Base-by-base conservation (phyloP, 305 asterid species). In the Fraxinus dipetala region DNA sequence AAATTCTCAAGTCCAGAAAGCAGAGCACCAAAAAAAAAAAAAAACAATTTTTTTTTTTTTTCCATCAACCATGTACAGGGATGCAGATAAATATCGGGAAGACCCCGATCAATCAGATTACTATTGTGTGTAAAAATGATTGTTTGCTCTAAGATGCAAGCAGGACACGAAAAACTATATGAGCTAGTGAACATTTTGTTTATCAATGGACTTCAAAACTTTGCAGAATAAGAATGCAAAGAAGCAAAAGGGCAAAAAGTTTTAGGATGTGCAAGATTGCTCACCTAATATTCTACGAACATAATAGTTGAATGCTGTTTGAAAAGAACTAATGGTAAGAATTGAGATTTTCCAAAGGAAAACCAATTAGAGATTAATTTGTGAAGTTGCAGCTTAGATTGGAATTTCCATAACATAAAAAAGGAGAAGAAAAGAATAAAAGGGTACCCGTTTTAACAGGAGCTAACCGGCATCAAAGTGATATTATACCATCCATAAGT, bases 51-150 rank as follows among this genome's bases (percentile, higher is more conserved):
- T n/a, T n/a, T n/a, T n/a, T n/a, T n/a, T n/a, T n/a, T n/a, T 65
- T 6, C 1, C 11, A 31, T 26, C 31, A 63, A 26, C 73, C 74
- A 26, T 67, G 74, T 67, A 14, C 34, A 28, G 32, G 70, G 14
- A 65, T 31, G 0, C 69, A 18, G n/a, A 73, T 75, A 16, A 69
- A 36, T 75, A 75, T 40, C 69, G 81, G 36, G 26, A 67, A 81
- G 28, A 76, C 35, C 79, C 24, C 34, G 22, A 72, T 59, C 34
- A 78, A 48, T 74, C 54, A 56, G 63, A 36, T 8, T 79, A 79
- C 10, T 30, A 30, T 48, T 36, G 79, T 78, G 11, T 40, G 1
- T 18, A 20, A 73, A 78, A 69, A 28, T 28, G 3, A 61, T 10
- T 26, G 28, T n/a, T 30, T 43, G 36, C 56, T 69, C 43, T 26